Evolutionary conservation across 225 moss, liverwort and hornwort genomes (phyloP), one percentile per base, ranked within the genome.

Genomic region (Pseudisothecium myosuroides): DNA sequence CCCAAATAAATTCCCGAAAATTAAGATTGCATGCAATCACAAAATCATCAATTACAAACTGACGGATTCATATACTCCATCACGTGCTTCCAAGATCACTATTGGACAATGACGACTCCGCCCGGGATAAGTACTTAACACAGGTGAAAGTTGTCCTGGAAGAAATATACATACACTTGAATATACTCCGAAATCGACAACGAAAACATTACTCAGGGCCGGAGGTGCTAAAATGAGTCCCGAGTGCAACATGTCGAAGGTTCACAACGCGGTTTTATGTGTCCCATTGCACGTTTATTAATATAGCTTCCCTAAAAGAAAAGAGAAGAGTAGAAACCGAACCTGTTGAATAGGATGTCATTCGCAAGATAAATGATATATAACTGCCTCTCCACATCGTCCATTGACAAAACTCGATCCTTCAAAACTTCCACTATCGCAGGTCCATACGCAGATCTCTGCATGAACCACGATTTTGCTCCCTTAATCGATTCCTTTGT

Each of bases 401-500:
- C 99, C 75, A 95, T 89, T 18, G 92, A 91, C 76, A 99, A 89
- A 88, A 97, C 94, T 60, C 96, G 94, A 76, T 99, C 97, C 83
- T 94, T 95, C 94, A 99, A 89, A 71, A 93, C 92, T 90, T 96
- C 99, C 49, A 98, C 99, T 72, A 99, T 87, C 65, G 92, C 92
- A 89, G 96, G 94, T 81, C 92, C 96, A 87, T 93, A 99, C 27
- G 95, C 87, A 78, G 91, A 92, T 90, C 99, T 95, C 91, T 97
- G 97, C 99, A 97, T 96, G 86, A 97, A 99, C 99, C 99, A 99
- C 65, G 90, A 88, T 85, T 97, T 99, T 47, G 99, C 97, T 90
- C 95, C 97, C 86, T 94, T 97, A 50, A 97, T 99, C 61, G 96
- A 97, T 84, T 98, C 98, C 91, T 97, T 98, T 17, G 96, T 95